Evolutionary conservation across 2,329 filamentous ascomycete species (phyloP), one percentile per base, ranked within the genome.

Genomic region (Cladophialophora psammophila): DNA sequence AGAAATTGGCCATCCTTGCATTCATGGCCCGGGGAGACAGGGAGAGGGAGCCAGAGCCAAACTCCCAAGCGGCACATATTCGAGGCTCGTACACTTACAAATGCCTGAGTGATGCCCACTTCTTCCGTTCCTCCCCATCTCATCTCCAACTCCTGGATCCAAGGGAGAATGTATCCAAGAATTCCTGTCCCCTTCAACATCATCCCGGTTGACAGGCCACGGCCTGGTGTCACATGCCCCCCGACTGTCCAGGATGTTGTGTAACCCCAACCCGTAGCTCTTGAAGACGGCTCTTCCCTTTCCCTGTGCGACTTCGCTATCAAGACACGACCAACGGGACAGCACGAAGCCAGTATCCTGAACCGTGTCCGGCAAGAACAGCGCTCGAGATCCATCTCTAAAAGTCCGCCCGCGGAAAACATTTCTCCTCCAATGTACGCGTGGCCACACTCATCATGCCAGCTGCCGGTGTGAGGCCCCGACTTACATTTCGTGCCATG

Each of bases 261-360:
- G 57, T 35, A 36, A 60, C 57, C 57, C 45, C 26, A 31, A 45
- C 56, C 12, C 20, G 40, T 32, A 20, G 32, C 34, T 34, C 38
- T 48, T 38, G 9, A 59, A 32, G 34, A 40, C 26, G 56, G 8
- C 31, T 13, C 57, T 12, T 48, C 38, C 57, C 57, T 50, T 15
- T 20, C 40, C 45, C n/a, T 32, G 57, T 60, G 57, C 20, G 26
- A 50, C 45, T 15, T 50, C 13, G 45, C 45, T 26, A 10, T 50
- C 20, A 7, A 31, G 8, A 50, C 10, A 12, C 10, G 45, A 31
- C 45, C 18, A 50, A 50, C 45, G 20, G 26, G 45, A 50, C 18
- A 50, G 45, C 20, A 26, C 42, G 18, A 31, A 50, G 45, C 45
- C 45, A 10, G 20, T 20, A 34, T 60, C 40, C 26, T 34, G 57